Conservation (phyloP, 768 basidiomycete species). For the Kwoniella sp. region DNA sequence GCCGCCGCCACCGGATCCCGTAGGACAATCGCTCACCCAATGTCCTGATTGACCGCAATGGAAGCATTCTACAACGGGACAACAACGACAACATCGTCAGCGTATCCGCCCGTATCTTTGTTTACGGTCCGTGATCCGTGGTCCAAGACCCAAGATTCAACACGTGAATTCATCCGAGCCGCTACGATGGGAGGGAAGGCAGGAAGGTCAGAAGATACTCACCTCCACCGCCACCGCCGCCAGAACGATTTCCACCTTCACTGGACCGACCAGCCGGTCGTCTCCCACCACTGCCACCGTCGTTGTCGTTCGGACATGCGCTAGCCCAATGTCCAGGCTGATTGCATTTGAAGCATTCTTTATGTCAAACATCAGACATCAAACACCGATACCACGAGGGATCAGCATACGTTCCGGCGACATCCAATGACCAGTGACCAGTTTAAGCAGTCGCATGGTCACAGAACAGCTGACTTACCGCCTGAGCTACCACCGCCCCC, state of each 20-base stretch:
- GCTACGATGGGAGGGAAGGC: too few species aligned
- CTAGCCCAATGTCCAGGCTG: slow-evolving; percentile 45
- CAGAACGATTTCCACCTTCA: background rate
- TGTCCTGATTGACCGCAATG: slow-evolving; percentile 48
- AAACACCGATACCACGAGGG: too few species aligned
- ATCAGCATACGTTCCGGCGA: too few species aligned
- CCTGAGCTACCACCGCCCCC: slow-evolving; percentile 55
- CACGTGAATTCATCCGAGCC: too few species aligned
- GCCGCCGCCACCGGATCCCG: slow-evolving; percentile 3
- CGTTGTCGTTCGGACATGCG: slow-evolving; percentile 34
- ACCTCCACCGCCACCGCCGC: slow-evolving; percentile 6
- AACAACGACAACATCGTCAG: background rate
- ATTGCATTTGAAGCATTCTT: slow-evolving; percentile 53
- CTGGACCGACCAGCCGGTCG: too few species aligned
- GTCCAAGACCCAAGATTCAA: too few species aligned
- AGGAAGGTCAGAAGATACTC: background rate
- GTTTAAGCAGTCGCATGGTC: too few species aligned
- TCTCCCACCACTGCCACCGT: slow-evolving; percentile 1
- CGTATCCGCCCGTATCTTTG: too few species aligned
- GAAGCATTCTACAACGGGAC: slow-evolving; percentile 44
- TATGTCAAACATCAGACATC: slow-evolving; percentile 34
- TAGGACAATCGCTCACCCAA: slow-evolving; percentile 37
- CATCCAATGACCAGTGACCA: too few species aligned
- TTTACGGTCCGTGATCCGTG: too few species aligned
- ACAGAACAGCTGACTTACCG: too few species aligned